Base-by-base conservation (phyloP, 768 basidiomycete species). In the Mycena albidolilacea region DNA sequence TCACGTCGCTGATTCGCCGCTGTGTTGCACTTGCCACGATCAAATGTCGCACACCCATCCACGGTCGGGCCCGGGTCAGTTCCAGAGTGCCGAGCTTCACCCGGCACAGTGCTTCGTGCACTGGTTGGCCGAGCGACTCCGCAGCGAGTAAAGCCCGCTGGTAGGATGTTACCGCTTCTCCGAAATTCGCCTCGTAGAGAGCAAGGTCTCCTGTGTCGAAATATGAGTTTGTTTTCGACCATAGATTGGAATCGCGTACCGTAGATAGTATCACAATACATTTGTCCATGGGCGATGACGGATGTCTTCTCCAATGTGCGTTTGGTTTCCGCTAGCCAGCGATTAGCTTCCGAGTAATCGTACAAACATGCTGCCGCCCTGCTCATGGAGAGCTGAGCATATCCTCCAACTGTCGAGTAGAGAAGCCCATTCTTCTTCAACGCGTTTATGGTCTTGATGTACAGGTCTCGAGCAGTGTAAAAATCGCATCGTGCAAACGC, bases 51-150 rank as follows among this genome's bases (percentile, higher is more conserved):
- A 77, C 30, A 19, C 67, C 76, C 54, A 44, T 23, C 71, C 52
- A 44, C 44, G 67, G 63, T 37, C 71, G 70, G 35, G 57, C 48
- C 19, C 52, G 70, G 41, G 54, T 9, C 35, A 72, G 23, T 11
- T 72, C 73, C 39, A 77, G 52, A 15, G 43, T 62, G 17, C 70
- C 76, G 61, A 74, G 68, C 68, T 72, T 77, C 61, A 72, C 41
- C n/a, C 55, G 67, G 19, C 63, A 68, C 54, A 35, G 64, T 1
- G 54, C 76, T 63, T 72, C 67, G 44, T 75, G 73, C 41, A 72
- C 68, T 62, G 57, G 68, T 43, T 46, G 69, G 9, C 71, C 71
- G 17, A 67, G 61, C 9, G 60, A 64, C 54, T 54, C 75, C n/a
- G 75, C 66, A 39, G 68, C 60, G 17, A 21, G 61, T 15, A 70